A percentile compares a stretch with the other conserved stretches of the same genome.
These are phyloP conservation scores for Epithele typhae DNA, from an alignment of 768 basidiomycete species.

Conservation along the genomic window DNA sequence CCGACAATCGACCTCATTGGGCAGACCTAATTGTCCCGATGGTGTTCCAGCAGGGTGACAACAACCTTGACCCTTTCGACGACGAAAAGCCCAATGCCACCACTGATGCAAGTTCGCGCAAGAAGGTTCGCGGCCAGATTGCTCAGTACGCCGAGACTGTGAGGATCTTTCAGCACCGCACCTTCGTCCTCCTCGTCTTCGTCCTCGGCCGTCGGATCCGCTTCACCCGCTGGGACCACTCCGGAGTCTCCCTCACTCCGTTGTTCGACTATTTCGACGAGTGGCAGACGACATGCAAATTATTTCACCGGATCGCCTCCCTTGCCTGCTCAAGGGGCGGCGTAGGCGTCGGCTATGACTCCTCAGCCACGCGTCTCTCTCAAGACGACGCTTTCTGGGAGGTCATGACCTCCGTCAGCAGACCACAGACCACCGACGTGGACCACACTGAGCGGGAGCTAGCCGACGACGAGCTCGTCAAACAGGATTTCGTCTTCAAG, in stretches of 20 bases:
- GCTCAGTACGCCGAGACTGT: background rate
- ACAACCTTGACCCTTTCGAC: too few species aligned
- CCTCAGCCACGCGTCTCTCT: background rate
- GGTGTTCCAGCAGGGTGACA: too few species aligned
- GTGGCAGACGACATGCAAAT: background rate
- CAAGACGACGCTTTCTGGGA: background rate
- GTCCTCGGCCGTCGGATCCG: background rate
- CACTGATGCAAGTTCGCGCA: too few species aligned
- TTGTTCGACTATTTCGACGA: background rate
- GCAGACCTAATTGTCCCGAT: too few species aligned
- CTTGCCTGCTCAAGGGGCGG: too few species aligned
- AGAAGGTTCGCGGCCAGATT: too few species aligned
- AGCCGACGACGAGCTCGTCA: background rate
- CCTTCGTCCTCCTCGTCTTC: background rate
- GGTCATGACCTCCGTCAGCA: background rate
- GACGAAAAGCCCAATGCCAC: too few species aligned
- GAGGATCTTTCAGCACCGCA: background rate
- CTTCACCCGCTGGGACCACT: slow-evolving; percentile 2
- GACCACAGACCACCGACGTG: background rate
- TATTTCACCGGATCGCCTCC: background rate
- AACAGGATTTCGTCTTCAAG: background rate
- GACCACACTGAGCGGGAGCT: background rate
- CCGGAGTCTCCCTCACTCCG: background rate
- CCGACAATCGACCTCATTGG: too few species aligned
- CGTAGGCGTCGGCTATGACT: slow-evolving; percentile 1